These are phyloP conservation scores for Samsoniella hepiali DNA, from an alignment of 2,329 filamentous ascomycete species.

Conservation along the genomic window DNA sequence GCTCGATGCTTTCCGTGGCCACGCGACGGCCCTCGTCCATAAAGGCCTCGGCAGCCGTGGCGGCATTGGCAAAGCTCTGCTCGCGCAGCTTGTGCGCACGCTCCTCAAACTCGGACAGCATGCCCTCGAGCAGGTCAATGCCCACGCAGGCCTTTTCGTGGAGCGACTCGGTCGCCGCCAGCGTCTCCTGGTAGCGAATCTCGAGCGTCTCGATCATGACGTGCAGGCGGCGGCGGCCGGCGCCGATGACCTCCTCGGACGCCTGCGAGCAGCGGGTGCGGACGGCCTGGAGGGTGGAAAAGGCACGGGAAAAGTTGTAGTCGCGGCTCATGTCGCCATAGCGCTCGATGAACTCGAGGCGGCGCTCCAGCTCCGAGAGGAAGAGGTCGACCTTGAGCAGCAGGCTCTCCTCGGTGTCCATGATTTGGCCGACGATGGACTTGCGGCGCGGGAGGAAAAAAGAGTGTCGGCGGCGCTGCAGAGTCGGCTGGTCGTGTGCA, in stretches of 20 bases:
- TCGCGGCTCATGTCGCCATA: constrained; percentile 84
- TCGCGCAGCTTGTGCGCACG: constrained; percentile 77
- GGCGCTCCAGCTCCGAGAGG: constrained; percentile 78
- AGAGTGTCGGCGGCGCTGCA: constrained; percentile 47
- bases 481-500: constrained; percentile 30
- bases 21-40: constrained; percentile 77
- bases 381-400: constrained; percentile 72
- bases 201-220: constrained; percentile 93
- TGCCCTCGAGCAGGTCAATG: constrained; percentile 79
- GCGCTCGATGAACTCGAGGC: constrained; percentile 82
- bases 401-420: constrained; percentile 61
- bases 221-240: constrained; percentile 76
- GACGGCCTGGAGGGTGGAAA: constrained; percentile 81
- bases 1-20: constrained; percentile 73
- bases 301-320: constrained; percentile 77
- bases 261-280: constrained; percentile 84
- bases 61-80: constrained; percentile 64
- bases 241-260: constrained; percentile 85
- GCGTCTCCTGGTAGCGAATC: constrained; percentile 77
- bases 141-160: constrained; percentile 90
- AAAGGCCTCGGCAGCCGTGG: constrained; percentile 66
- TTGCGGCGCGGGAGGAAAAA: constrained; percentile 56
- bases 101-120: constrained; percentile 80
- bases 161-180: constrained; percentile 79
- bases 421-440: constrained; percentile 57